phyloP scores from a whole-genome alignment of 192 early-diverging fungal genomes.

The Coemansia asiatica region DNA sequence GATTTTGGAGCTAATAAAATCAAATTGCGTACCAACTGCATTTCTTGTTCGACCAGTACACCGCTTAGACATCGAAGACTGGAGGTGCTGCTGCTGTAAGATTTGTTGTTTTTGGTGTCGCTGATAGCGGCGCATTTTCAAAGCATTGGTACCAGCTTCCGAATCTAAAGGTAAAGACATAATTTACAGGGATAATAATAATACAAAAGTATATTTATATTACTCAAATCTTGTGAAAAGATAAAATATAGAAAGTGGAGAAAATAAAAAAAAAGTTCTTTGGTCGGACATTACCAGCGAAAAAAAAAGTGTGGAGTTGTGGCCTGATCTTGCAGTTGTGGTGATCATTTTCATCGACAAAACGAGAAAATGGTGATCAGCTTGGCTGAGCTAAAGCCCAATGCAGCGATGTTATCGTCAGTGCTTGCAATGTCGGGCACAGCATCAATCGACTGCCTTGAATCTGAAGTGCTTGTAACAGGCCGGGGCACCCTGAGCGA shows the following conservation, averaged over 20 bases:
- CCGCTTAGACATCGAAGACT: slow-evolving; percentile 5
- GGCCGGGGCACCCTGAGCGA: slow-evolving; percentile 1
- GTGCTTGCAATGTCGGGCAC: background rate
- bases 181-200: no score
- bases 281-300: no score
- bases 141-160: background rate
- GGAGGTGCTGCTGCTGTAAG: slow-evolving; percentile 3
- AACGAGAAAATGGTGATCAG: slow-evolving; percentile 1
- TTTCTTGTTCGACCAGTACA: slow-evolving; percentile 26
- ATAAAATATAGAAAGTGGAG: background rate
- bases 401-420: slow-evolving; percentile 3
- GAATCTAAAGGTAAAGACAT: background rate
- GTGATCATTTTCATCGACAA: background rate
- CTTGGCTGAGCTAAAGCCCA: background rate
- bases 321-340: background rate
- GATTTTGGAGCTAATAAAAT: slow-evolving; percentile 35
- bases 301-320: no score
- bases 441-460: background rate
- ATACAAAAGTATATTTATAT: background rate
- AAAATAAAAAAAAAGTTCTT: no score
- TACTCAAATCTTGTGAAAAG: background rate
- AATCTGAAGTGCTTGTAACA: background rate
- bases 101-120: background rate
- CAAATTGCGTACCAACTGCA: slow-evolving; percentile 16
- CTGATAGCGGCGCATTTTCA: background rate